Conservation (phyloP, 1,284 basidiomycete genomes). For the Bondarzewia mesenterica region DNA sequence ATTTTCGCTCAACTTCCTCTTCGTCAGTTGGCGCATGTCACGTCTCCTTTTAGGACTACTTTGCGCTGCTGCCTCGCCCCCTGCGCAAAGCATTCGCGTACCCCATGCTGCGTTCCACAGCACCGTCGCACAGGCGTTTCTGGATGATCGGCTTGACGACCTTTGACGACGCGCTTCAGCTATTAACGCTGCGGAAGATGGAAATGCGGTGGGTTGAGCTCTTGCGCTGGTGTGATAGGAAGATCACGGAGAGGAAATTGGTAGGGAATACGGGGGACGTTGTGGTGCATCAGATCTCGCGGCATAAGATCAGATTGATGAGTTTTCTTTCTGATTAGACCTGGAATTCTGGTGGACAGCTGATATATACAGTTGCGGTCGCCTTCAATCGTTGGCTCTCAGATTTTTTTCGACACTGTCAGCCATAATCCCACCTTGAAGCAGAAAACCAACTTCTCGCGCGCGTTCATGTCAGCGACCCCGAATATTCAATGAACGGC, state of each 20-base stretch:
- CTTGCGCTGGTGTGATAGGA: constrained; percentile 16
- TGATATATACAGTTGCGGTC: too few species aligned
- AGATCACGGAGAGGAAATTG: constrained; percentile 26
- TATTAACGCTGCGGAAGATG: constrained; percentile 31
- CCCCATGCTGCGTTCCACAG: constrained; percentile 33
- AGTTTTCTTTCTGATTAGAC: not conserved
- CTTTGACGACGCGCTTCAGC: constrained; percentile 24
- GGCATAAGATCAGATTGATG: not conserved
- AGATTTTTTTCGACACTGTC: too few species aligned
- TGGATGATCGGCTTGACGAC: constrained; percentile 33
- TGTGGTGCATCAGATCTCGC: constrained; percentile 28
- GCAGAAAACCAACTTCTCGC: too few species aligned
- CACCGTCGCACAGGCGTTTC: constrained; percentile 38
- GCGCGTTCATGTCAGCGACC: too few species aligned
- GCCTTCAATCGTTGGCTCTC: too few species aligned
- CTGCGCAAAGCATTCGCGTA: constrained; percentile 15
- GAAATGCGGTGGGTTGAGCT: constrained; percentile 30
- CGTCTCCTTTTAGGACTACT: constrained; percentile 53
- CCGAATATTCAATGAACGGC: too few species aligned
- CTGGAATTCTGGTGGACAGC: too few species aligned
- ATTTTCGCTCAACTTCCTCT: too few species aligned
- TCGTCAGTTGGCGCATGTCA: constrained; percentile 42
- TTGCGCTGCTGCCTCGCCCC: constrained; percentile 25
- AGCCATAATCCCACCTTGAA: too few species aligned
- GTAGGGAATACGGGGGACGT: constrained; percentile 44